These are phyloP conservation scores for Cicer chorassanicum DNA, from an alignment of 306 rosid species.

Conservation along the genomic window DNA sequence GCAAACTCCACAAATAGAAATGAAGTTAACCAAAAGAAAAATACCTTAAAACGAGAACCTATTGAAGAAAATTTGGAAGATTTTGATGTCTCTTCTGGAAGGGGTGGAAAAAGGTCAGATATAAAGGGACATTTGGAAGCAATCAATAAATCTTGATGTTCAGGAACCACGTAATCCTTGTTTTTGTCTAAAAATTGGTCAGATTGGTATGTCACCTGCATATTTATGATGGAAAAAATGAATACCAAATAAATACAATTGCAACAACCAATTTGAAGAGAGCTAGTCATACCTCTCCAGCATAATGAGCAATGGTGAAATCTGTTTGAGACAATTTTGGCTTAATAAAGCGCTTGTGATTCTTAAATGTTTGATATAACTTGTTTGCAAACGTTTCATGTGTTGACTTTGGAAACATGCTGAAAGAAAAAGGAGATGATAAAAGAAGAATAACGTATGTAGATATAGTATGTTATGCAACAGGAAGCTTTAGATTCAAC, in stretches of 20 bases:
- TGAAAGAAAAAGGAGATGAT: constrained; percentile 51
- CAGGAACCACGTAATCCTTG: constrained; percentile 96
- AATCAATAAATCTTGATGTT: constrained; percentile 89
- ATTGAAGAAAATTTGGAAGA: constrained; percentile 97
- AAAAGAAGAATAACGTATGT: constrained; percentile 32
- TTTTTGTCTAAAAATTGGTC: constrained; percentile 97
- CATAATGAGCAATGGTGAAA: constrained; percentile 88
- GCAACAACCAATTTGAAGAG: constrained; percentile 39
- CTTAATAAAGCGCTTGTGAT: constrained; percentile 89
- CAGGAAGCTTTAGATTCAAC: constrained; percentile 36
- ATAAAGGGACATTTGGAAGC: constrained; percentile 94
- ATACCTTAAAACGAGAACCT: constrained; percentile 97
- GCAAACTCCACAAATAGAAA: constrained; percentile 14
- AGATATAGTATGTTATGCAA: constrained; percentile 30
- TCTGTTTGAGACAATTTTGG: constrained; percentile 97
- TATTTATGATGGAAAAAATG: constrained; percentile 44
- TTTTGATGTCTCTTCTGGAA: constrained; percentile 89
- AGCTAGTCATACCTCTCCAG: constrained; percentile 87
- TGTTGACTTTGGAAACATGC: constrained; percentile 99
- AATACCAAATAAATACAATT: constrained; percentile 26
- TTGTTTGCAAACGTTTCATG: constrained; percentile 97
- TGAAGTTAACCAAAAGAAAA: constrained; percentile 35
- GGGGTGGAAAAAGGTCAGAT: constrained; percentile 96
- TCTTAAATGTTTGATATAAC: constrained; percentile 91
- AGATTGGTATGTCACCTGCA: constrained; percentile 91